Conservation (phyloP, 2,329 filamentous ascomycete species). For the Ophiostoma ips region DNA sequence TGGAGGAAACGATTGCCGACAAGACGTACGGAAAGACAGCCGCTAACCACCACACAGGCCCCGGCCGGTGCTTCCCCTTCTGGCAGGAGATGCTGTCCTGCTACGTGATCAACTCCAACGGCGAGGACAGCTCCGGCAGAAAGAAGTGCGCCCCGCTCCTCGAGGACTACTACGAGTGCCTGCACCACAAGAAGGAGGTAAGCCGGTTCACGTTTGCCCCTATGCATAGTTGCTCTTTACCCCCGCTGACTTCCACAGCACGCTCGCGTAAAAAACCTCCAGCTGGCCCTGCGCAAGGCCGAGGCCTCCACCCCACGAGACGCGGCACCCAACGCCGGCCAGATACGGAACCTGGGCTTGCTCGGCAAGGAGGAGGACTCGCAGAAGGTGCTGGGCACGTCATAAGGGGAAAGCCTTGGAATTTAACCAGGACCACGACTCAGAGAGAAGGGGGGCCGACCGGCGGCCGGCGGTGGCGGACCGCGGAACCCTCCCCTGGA, state of each 20-base stretch:
- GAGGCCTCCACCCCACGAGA: constrained; percentile 64
- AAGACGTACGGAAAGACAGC: background rate
- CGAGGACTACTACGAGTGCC: constrained; percentile 97
- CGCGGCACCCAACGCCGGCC: constrained; percentile 65
- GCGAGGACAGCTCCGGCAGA: constrained; percentile 67
- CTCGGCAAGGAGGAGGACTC: constrained; percentile 73
- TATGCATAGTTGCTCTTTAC: background rate
- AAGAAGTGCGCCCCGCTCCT: constrained; percentile 73
- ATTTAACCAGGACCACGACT: no score
- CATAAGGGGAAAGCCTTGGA: no score
- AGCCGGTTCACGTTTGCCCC: constrained; percentile 9
- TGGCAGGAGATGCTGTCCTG: constrained; percentile 98
- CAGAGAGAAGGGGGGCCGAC: no score
- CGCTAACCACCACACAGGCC: constrained; percentile 27
- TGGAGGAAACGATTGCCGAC: background rate
- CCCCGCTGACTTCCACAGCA: constrained; percentile 36
- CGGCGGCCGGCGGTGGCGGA: no score
- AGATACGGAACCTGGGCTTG: constrained; percentile 78
- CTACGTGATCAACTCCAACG: constrained; percentile 85
- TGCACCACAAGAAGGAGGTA: constrained; percentile 99
- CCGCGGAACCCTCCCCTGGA: no score
- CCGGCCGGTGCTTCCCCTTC: constrained; percentile 88
- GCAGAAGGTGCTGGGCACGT: constrained; percentile 37
- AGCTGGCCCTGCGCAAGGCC: constrained; percentile 72
- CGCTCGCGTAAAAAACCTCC: constrained; percentile 62